phyloP scores from a whole-genome alignment of 2,329 filamentous ascomycete genomes.

The Trichophyton mentagrophytes region DNA sequence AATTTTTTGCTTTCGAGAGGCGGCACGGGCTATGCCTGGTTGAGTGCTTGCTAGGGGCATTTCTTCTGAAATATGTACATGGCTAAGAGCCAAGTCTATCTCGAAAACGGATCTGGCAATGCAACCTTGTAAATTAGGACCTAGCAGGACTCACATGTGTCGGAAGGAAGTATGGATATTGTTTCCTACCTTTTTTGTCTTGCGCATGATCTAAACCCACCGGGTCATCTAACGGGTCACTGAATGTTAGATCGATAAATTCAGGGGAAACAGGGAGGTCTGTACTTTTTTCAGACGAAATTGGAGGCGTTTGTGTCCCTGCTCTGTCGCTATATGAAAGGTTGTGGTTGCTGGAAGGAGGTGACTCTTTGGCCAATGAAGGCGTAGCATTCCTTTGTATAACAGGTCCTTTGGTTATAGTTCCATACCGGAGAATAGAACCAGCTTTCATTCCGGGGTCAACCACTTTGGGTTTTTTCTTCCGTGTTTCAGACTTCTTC shows the following conservation, averaged over 20 bases:
- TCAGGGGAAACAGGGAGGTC: not conserved
- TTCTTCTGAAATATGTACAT: not conserved
- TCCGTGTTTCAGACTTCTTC: constrained; percentile 21
- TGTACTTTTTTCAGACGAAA: not conserved
- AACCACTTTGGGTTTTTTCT: constrained; percentile 24
- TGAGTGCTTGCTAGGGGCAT: not conserved
- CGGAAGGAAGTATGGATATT: not conserved
- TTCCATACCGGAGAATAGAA: constrained; percentile 31
- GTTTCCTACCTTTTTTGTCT: not conserved
- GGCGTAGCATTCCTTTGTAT: not conserved
- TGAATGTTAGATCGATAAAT: not conserved
- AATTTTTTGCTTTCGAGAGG: not conserved
- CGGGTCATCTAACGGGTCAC: not conserved
- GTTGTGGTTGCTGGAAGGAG: not conserved
- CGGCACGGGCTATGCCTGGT: not conserved
- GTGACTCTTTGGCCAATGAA: not conserved
- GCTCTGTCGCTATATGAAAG: not conserved
- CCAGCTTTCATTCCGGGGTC: constrained; percentile 31
- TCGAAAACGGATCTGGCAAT: not conserved
- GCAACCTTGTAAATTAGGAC: constrained; percentile 2
- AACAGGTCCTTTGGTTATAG: constrained; percentile 22
- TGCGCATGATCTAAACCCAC: too few relatives aligned
- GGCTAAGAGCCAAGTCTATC: not conserved
- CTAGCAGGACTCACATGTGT: not conserved
- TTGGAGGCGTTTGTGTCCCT: not conserved